Base-by-base conservation (phyloP, 257 asterid genomes). In the Perilla frutescens region DNA sequence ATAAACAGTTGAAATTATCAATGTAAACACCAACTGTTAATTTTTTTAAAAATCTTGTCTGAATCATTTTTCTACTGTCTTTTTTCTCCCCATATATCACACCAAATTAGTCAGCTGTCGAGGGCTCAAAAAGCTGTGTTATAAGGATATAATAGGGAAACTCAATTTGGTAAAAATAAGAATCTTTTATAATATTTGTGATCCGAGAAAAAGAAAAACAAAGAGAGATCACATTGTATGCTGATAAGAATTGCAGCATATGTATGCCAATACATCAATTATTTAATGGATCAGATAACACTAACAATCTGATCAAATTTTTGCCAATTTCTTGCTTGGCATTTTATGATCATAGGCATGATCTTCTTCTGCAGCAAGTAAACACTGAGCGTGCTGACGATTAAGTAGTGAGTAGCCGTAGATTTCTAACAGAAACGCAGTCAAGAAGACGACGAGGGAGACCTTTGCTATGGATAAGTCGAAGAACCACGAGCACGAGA, bases 401-500 rank as follows among this genome's bases (percentile, higher is more conserved):
- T 68, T 79, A 77, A 78, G 26, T 62, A 65, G 41, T 73, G 76
- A 29, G 31, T 68, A 70, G 36, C 76, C 79, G 31, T 64, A 80
- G 77, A 82, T 73, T 77, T 80, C 81, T 10, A 86, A 64, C 55
- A 88, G 74, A 37, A 68, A 77, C 68, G 73, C 71, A 29, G 86
- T 66, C 29, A 88, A 61, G 66, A 83, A 76, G 61, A 79, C 43
- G 55, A 86, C 56, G 13, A 82, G 68, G 72, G 82, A 73, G 62
- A 84, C 76, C 79, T 83, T 76, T 51, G 51, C 64, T 32, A 63
- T 73, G 15, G 87, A 75, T 41, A 82, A 64, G 71, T 81, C 80
- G n/a, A 84, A 83, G 81, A 75, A 72, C 85, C 84, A 77, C 9
- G 87, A 88, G 80, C 87, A 80, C 26, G 81, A 76, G 75, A 76